These are phyloP conservation scores for Botrytis squamosa DNA, from an alignment of 2,329 filamentous ascomycete genomes.

Conservation along the genomic window DNA sequence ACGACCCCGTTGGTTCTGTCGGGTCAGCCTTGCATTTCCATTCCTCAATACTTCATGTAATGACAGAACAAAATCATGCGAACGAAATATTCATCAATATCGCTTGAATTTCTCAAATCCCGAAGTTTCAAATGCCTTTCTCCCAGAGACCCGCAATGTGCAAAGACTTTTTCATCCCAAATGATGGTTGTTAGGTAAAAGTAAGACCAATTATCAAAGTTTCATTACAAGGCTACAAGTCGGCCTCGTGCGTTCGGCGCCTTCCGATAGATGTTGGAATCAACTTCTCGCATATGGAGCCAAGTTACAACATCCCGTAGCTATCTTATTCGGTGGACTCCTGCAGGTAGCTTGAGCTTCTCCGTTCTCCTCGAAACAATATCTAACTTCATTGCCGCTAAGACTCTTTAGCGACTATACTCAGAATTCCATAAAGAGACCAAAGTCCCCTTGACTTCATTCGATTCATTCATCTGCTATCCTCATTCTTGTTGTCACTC, in stretches of 20 bases:
- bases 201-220: background rate
- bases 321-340: constrained; percentile 12
- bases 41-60: background rate
- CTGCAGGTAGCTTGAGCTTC: constrained; percentile 15
- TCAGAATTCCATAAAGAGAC: constrained; percentile 13
- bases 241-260: constrained; percentile 19
- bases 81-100: background rate
- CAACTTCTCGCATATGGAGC: background rate
- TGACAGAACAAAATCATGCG: constrained; percentile 6
- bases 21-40: background rate
- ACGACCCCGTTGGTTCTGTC: background rate
- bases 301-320: constrained; percentile 5
- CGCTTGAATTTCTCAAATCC: background rate
- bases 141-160: background rate
- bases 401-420: background rate
- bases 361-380: constrained; percentile 12
- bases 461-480: background rate
- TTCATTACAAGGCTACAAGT: constrained; percentile 15
- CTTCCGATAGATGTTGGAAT: constrained; percentile 16
- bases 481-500: constrained; percentile 16
- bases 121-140: background rate
- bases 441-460: constrained; percentile 1
- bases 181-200: constrained; percentile 17
- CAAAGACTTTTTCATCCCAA: background rate
- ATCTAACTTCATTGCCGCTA: constrained; percentile 8